Conservation (phyloP, 179 eudicot genomes). For the Vitellaria paradoxa region DNA sequence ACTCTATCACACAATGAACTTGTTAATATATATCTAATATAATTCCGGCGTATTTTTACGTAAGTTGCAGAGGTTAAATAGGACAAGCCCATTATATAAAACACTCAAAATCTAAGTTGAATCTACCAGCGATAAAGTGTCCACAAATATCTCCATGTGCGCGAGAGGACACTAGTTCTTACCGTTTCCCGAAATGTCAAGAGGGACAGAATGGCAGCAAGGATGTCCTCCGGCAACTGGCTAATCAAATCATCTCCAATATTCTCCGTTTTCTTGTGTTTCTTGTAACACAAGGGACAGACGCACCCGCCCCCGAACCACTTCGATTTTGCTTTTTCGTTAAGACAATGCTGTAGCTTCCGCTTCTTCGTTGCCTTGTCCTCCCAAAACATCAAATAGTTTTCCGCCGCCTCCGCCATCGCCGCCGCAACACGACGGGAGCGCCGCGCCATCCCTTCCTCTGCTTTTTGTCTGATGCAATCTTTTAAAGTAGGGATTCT, state of each 20-base stretch:
- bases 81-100: background rate
- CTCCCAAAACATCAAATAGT: too few relatives aligned
- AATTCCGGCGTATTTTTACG: conserved; percentile 13
- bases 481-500: too few relatives aligned
- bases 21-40: background rate
- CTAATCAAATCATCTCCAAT: conserved; percentile 7
- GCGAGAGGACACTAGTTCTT: conserved; percentile 13
- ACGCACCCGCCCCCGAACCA: too few relatives aligned
- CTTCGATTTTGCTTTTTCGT: too few relatives aligned
- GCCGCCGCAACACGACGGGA: too few relatives aligned
- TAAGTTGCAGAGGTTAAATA: background rate
- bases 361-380: too few relatives aligned
- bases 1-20: too few relatives aligned
- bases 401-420: too few relatives aligned
- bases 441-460: too few relatives aligned
- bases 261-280: background rate
- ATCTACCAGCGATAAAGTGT: background rate
- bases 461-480: too few relatives aligned
- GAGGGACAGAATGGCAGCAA: conserved; percentile 1
- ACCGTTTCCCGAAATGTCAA: conserved; percentile 12
- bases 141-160: conserved; percentile 13
- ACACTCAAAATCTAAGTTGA: background rate
- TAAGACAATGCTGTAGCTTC: too few relatives aligned
- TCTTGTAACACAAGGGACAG: too few relatives aligned
- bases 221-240: conserved; percentile 8